These are phyloP conservation scores for Mycena epipterygia DNA, from an alignment of 768 basidiomycete genomes.

Conservation along the genomic window DNA sequence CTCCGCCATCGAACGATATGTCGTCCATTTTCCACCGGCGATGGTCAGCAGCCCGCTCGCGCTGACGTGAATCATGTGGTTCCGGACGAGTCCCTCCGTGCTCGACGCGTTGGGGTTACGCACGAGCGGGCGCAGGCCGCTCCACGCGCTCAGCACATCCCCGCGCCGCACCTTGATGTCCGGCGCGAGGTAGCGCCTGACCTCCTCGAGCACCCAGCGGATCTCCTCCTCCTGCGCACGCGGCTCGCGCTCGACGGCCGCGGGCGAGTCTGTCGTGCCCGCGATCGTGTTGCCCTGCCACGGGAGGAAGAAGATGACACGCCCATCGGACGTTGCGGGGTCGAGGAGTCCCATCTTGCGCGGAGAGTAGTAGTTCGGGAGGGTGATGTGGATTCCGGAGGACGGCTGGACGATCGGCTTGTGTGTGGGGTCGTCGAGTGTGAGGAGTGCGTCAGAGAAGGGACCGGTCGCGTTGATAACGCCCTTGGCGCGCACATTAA, in stretches of 20 bases:
- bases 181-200: constrained; percentile 87
- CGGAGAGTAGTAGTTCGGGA: constrained; percentile 97
- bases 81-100: constrained; percentile 92
- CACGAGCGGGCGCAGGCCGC: constrained; percentile 91
- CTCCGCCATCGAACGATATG: constrained; percentile 95
- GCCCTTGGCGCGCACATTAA: constrained; percentile 87
- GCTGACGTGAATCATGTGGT: constrained; percentile 91
- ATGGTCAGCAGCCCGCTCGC: constrained; percentile 91
- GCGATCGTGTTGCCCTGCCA: constrained; percentile 99
- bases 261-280: constrained; percentile 93
- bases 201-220: constrained; percentile 96
- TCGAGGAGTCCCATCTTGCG: constrained; percentile 96
- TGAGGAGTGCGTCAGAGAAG: constrained; percentile 88
- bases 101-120: constrained; percentile 76
- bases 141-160: constrained; percentile 97
- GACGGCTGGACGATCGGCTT: constrained; percentile 93
- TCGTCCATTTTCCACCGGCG: constrained; percentile 99
- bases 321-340: constrained; percentile 94
- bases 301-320: constrained; percentile 98
- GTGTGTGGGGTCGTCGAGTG: constrained; percentile 82
- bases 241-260: constrained; percentile 79
- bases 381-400: constrained; percentile 95
- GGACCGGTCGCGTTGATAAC: constrained; percentile 98
- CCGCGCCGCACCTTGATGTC: constrained; percentile 96
- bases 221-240: constrained; percentile 94